Conservation (phyloP, 2,329 filamentous ascomycete species). For the Fusarium zealandicum region DNA sequence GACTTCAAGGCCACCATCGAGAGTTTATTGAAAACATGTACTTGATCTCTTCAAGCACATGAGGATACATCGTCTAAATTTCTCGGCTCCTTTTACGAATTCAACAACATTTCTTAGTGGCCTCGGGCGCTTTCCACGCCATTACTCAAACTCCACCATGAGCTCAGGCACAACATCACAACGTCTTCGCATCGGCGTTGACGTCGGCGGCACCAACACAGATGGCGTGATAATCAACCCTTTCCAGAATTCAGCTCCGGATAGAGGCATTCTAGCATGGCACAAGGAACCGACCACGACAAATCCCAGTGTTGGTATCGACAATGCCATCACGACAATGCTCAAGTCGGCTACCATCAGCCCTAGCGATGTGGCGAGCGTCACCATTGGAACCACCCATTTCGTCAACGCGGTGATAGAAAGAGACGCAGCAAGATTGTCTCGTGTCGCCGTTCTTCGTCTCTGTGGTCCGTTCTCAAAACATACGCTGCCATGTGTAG, state of each 20-base stretch:
- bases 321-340: constrained; percentile 53
- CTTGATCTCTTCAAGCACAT: not conserved
- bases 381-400: constrained; percentile 64
- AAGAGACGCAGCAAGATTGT: constrained; percentile 56
- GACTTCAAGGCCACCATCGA: not conserved
- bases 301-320: constrained; percentile 57
- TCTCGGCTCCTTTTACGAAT: no score
- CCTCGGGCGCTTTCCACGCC: no score
- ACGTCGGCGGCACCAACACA: constrained; percentile 61
- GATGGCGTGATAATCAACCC: constrained; percentile 61
- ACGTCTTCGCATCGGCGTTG: constrained; percentile 53
- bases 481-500: constrained; percentile 58
- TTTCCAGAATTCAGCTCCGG: constrained; percentile 42
- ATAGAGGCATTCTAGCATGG: constrained; percentile 56
- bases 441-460: constrained; percentile 61
- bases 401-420: constrained; percentile 67
- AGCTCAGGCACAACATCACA: constrained; percentile 10
- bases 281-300: constrained; percentile 58
- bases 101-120: no score
- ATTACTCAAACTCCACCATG: constrained; percentile 6
- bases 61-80: no score
- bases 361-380: constrained; percentile 52
- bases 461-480: constrained; percentile 62
- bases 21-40: not conserved
- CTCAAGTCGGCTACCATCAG: constrained; percentile 46